Conservation (phyloP, 257 asterid genomes). For the Plantago elongata region DNA sequence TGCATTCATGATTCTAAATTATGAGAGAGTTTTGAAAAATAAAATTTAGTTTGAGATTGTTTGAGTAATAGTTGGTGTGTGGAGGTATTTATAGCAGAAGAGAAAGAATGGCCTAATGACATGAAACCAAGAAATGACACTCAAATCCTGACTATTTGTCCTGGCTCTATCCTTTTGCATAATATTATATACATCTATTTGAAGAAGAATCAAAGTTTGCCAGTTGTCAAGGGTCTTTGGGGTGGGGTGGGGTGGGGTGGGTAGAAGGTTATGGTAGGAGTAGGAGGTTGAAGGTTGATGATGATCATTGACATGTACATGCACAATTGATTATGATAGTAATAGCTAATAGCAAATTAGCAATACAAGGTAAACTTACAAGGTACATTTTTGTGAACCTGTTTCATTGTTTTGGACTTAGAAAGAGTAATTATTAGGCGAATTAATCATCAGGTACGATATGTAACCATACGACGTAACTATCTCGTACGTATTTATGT, state of each 20-base stretch:
- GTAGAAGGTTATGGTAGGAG: not conserved
- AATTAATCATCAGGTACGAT: not conserved
- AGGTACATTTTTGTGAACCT: not conserved
- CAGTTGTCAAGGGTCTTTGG: constrained; percentile 56
- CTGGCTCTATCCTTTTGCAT: constrained; percentile 42
- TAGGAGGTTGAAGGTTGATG: too few relatives aligned
- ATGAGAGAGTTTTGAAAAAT: not conserved
- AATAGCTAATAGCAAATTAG: constrained; percentile 13
- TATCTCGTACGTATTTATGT: too few relatives aligned
- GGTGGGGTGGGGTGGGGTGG: constrained; percentile 9
- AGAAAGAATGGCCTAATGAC: constrained; percentile 12
- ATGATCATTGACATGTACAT: constrained; percentile 21
- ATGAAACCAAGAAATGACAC: constrained; percentile 38
- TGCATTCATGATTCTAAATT: constrained; percentile 36
- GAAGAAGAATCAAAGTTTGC: constrained; percentile 65
- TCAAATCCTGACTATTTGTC: constrained; percentile 56
- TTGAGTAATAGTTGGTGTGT: not conserved
- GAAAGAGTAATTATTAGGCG: not conserved
- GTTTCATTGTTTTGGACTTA: constrained; percentile 4
- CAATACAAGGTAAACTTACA: not conserved
- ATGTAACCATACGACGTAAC: too few relatives aligned
- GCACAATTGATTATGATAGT: constrained; percentile 24
- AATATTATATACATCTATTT: constrained; percentile 36
- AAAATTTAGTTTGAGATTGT: not conserved
- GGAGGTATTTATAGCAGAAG: constrained; percentile 19